Percentiles rank a stretch among this genome's conserved stretches.
Conservation (phyloP, 1,284 basidiomycete genomes). For the Phylloporus sp. region DNA sequence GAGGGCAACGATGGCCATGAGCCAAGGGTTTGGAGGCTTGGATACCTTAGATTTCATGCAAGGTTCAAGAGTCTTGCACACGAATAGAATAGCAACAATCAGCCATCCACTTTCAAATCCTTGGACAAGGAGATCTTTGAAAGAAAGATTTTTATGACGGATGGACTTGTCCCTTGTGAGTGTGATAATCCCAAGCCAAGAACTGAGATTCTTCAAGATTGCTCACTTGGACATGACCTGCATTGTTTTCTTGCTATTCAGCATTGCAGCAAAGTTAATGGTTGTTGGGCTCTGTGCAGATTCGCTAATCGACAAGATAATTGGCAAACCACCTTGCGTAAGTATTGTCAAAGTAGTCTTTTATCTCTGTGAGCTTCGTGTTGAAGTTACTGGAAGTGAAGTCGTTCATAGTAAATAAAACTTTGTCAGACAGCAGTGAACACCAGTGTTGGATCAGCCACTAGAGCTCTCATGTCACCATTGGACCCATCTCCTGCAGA, state of each 20-base stretch:
- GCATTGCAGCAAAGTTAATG: conserved; percentile 86
- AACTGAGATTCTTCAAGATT: conserved; percentile 91
- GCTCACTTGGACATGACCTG: conserved; percentile 85
- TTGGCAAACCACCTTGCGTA: conserved; percentile 97
- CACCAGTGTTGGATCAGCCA: conserved; percentile 53
- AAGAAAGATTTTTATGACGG: conserved; percentile 90
- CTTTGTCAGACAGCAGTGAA: conserved; percentile 88
- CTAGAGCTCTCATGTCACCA: conserved; percentile 43
- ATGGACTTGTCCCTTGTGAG: conserved; percentile 93
- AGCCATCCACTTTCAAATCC: conserved; percentile 93
- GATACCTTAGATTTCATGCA: conserved; percentile 92
- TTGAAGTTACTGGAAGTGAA: conserved; percentile 95
- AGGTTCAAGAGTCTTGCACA: conserved; percentile 96
- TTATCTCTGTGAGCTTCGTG: conserved; percentile 84
- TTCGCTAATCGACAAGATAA: conserved; percentile 95
- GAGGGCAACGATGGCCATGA: conserved; percentile 93
- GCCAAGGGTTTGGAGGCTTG: conserved; percentile 96
- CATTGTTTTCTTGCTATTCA: conserved; percentile 94
- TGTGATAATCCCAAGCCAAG: conserved; percentile 95
- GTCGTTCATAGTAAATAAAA: conserved; percentile 99
- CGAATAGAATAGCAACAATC: conserved; percentile 96
- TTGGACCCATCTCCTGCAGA: conserved; percentile 48
- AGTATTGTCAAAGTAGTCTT: conserved; percentile 76
- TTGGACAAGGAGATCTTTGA: conserved; percentile 96
- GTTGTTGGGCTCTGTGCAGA: conserved; percentile 97